A percentile compares a stretch with the other conserved stretches of the same genome.
These are phyloP conservation scores for Populus hybrid DNA, from an alignment of 441 rosid genomes.

Conservation along the genomic window DNA sequence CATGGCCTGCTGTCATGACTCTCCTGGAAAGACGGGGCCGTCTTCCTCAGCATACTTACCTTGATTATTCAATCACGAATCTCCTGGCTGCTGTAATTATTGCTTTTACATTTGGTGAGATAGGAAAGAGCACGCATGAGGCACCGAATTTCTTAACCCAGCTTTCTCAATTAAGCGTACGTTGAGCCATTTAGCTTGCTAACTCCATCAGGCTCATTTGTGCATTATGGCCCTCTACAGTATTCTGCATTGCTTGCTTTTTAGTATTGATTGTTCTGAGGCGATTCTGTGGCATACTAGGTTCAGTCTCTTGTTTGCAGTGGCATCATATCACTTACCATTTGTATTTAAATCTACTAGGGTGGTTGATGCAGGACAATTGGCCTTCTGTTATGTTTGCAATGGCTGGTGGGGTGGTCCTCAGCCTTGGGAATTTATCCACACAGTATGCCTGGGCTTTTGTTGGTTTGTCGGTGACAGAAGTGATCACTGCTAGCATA, in stretches of 20 bases:
- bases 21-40: conserved; percentile 75
- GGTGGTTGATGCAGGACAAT: conserved; percentile 56
- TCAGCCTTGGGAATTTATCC: conserved; percentile 71
- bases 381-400: conserved; percentile 89
- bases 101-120: conserved; percentile 70
- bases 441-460: conserved; percentile 85
- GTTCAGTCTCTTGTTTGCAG: background rate
- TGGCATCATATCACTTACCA: background rate
- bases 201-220: background rate
- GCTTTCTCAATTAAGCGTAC: conserved; percentile 54
- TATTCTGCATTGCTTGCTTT: background rate
- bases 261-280: background rate
- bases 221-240: background rate
- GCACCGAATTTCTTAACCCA: conserved; percentile 66
- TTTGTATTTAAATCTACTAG: conserved; percentile 14
- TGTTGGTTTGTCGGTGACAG: conserved; percentile 79
- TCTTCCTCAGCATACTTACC: conserved; percentile 91
- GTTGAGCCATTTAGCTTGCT: conserved; percentile 7
- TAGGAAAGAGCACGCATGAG: conserved; percentile 45
- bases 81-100: conserved; percentile 74
- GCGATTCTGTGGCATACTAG: background rate
- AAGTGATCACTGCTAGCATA: conserved; percentile 68
- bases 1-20: conserved; percentile 85
- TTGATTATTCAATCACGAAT: conserved; percentile 73
- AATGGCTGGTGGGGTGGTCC: conserved; percentile 67